Base-by-base conservation (phyloP, 2,329 filamentous ascomycete genomes). In the Pseudophaeomoniella oleicola region DNA sequence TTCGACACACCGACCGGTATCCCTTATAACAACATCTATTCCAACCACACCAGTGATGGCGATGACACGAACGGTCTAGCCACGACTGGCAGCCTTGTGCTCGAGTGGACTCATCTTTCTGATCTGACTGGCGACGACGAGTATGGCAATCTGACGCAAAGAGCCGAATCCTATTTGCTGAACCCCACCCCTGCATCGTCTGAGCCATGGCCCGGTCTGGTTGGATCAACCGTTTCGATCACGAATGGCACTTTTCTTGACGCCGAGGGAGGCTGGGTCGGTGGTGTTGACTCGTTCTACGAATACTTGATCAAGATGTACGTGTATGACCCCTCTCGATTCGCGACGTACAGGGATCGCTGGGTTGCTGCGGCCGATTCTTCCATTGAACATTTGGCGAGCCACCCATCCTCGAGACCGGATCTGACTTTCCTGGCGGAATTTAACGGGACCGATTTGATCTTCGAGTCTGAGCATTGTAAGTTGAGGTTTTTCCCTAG, bases 301-400 rank as follows among this genome's bases (percentile, higher is more conserved):
- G 84, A 92, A 58, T 92, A 92, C 50, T 70, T 93, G 19, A 78
- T 93, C 56, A 93, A 93, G 64, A 88, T 90, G 81, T 92, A 78
- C 49, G 57, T 88, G 37, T 92, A 92, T 54, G 79, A 88, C 50
- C 66, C 73, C 0, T 46, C 54, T 4, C 67, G 73, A 3, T 92
- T 81, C 48, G 57, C 50, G 2, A 42, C 56, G 2, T 85, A 88
- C 59, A 75, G 68, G 48, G 78, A 87, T 43, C 73, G 75, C 34
- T 94, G 84, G 84, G 60, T 83, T 30, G 52, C 66, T 1, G 84
- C 84, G 2, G 81, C 77, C 36, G 77, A 92, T 46, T 85, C 79
- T 4, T 77, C 76, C 4, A 88, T 90, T 34, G 54, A 69, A 40
- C 66, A 85, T 48, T 67, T 93, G 5, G 66, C 73, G 11, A 82